phyloP scores from a whole-genome alignment of 1,284 basidiomycete genomes.

The Melampsora americana region DNA sequence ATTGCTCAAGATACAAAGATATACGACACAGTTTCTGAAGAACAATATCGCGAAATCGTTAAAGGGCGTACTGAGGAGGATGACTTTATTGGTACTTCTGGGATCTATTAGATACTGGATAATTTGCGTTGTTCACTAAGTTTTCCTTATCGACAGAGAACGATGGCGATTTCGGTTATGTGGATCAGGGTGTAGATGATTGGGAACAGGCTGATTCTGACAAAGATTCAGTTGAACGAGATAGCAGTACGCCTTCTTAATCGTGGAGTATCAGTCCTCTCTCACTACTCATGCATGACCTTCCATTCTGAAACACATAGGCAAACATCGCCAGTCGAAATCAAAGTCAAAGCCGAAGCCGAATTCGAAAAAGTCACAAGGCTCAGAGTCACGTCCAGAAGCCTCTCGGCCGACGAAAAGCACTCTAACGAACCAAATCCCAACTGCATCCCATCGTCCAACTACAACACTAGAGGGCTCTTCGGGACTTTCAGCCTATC shows the following conservation, averaged over 20 bases:
- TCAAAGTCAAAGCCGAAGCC: neutral
- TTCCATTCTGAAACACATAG: neutral
- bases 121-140: neutral
- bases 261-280: neutral
- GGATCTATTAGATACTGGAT: neutral
- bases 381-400: neutral
- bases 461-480: neutral
- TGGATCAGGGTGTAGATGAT: slow-evolving; percentile 94
- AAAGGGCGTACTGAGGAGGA: slow-evolving; percentile 78
- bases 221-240: slow-evolving; percentile 55
- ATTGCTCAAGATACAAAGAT: slow-evolving; percentile 67
- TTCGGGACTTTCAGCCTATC: slow-evolving; percentile 20
- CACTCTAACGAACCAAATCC: neutral
- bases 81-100: slow-evolving; percentile 70
- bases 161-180: slow-evolving; percentile 86
- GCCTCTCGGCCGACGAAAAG: neutral
- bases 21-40: slow-evolving; percentile 90
- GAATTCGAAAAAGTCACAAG: slow-evolving; percentile 1
- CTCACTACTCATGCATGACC: neutral
- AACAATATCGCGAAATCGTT: slow-evolving; percentile 83
- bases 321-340: neutral
- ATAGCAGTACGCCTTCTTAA: slow-evolving; percentile 46
- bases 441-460: neutral
- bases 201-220: slow-evolving; percentile 60
- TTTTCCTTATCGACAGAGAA: slow-evolving; percentile 60